phyloP scores from a whole-genome alignment of 495 filamentous ascomycete species.

The Podospora conica region DNA sequence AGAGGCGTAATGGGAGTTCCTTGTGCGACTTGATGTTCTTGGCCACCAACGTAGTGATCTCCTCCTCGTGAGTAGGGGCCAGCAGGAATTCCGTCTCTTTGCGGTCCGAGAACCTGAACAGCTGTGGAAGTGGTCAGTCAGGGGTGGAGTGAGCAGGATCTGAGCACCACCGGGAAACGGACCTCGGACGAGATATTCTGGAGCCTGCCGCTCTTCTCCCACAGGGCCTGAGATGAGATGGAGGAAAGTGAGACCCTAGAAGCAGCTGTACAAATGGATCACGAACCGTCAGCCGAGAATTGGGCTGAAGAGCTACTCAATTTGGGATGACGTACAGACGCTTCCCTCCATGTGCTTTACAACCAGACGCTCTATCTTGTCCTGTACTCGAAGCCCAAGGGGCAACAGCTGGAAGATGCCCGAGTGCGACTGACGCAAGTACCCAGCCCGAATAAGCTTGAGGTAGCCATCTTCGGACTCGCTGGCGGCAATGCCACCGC shows the following conservation, averaged over 20 bases:
- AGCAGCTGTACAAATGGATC: slow-evolving; percentile 50
- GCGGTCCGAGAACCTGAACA: slow-evolving; percentile 76
- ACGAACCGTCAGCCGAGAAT: background rate
- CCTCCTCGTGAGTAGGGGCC: slow-evolving; percentile 93
- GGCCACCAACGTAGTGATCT: slow-evolving; percentile 77
- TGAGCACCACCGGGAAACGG: slow-evolving; percentile 2
- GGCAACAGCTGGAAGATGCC: slow-evolving; percentile 93
- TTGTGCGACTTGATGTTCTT: slow-evolving; percentile 76
- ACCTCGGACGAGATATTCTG: slow-evolving; percentile 37
- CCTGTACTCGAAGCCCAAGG: slow-evolving; percentile 80
- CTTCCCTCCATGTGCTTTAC: slow-evolving; percentile 78
- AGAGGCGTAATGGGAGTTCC: slow-evolving; percentile 77
- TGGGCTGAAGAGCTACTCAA: background rate
- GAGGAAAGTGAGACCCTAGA: slow-evolving; percentile 85
- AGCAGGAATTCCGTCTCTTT: slow-evolving; percentile 70
- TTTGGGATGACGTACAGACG: slow-evolving; percentile 49
- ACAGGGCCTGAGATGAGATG: slow-evolving; percentile 77
- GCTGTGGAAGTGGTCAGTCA: slow-evolving; percentile 39
- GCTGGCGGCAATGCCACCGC: slow-evolving; percentile 55
- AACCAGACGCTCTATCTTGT: slow-evolving; percentile 78
- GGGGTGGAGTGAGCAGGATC: background rate
- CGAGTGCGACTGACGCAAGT: slow-evolving; percentile 77
- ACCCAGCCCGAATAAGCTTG: slow-evolving; percentile 70
- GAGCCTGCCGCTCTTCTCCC: slow-evolving; percentile 54
- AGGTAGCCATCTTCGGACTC: slow-evolving; percentile 62